Conservation (phyloP, 2,329 filamentous ascomycete genomes). For the Parafenestella ontariensis region DNA sequence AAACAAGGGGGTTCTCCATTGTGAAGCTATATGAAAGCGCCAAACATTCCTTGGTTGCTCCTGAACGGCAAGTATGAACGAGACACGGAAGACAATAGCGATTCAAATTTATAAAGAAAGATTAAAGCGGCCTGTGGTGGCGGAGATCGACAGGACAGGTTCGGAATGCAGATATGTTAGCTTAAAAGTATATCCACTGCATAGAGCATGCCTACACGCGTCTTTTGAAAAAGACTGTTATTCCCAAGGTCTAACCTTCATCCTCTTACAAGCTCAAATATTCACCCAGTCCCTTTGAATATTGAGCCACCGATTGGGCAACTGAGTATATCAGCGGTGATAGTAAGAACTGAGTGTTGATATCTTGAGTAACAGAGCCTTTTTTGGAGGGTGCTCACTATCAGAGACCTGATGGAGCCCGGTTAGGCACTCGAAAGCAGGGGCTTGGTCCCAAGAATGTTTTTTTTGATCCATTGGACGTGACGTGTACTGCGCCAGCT, state of each 20-base stretch:
- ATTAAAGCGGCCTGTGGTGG: constrained; percentile 1
- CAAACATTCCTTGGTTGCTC: background rate
- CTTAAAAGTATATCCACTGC: background rate
- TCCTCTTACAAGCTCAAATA: background rate
- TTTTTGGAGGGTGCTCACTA: background rate
- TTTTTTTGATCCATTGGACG: background rate
- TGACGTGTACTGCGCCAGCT: too few species aligned
- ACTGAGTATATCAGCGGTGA: background rate
- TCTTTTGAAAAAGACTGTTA: background rate
- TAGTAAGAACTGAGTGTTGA: background rate
- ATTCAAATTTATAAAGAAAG: constrained; percentile 2
- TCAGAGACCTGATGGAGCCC: background rate
- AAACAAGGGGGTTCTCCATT: background rate
- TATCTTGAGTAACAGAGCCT: background rate
- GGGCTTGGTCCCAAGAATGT: background rate
- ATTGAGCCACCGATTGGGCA: background rate
- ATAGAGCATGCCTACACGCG: background rate
- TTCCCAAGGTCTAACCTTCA: background rate
- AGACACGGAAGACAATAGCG: background rate
- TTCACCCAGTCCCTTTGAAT: background rate
- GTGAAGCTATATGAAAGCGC: too few species aligned
- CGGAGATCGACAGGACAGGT: constrained; percentile 13
- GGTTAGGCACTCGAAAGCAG: background rate
- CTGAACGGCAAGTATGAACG: background rate
- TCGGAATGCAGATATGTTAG: background rate